Conservation (phyloP, 192 early-diverging fungal genomes). For the Umbelopsis ramanniana region DNA sequence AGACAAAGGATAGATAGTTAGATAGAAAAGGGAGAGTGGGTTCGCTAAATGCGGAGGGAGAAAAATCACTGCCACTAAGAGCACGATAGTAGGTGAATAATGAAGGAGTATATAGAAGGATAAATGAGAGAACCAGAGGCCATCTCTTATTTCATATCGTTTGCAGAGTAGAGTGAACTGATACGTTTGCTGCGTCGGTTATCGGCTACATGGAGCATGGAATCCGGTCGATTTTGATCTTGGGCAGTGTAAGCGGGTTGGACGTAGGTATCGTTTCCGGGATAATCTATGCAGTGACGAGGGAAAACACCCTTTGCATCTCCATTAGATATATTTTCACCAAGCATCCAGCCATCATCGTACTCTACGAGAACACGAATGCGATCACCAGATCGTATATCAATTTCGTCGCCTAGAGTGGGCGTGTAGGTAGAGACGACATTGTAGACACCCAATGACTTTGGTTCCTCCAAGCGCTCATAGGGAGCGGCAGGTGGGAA, state of each 20-base stretch:
- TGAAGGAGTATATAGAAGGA: neutral
- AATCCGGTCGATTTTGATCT: neutral
- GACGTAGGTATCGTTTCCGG: neutral
- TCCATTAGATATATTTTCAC: constrained; percentile 52
- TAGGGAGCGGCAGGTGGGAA: neutral
- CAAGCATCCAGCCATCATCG: constrained; percentile 66
- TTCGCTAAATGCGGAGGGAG: neutral
- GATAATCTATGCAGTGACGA: constrained; percentile 50
- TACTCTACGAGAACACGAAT: constrained; percentile 56
- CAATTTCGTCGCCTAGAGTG: constrained; percentile 59
- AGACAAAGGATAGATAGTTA: constrained; percentile 20
- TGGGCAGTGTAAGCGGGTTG: constrained; percentile 2
- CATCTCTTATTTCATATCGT: constrained; percentile 4
- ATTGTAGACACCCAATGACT: constrained; percentile 48
- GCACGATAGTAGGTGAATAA: neutral
- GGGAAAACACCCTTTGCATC: constrained; percentile 59
- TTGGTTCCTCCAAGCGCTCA: constrained; percentile 29
- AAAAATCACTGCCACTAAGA: neutral
- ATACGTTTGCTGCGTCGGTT: constrained; percentile 20
- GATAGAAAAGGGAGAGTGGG: neutral
- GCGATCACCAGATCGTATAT: constrained; percentile 55
- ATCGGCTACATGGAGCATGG: constrained; percentile 2
- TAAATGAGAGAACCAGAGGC: too few species aligned
- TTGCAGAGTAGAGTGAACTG: constrained; percentile 7
- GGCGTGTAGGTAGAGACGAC: constrained; percentile 56